Percentiles rank a stretch among this genome's conserved stretches.
These are phyloP conservation scores for Cymbidium sinense DNA, from an alignment of 106 monocot species.

Conservation along the genomic window DNA sequence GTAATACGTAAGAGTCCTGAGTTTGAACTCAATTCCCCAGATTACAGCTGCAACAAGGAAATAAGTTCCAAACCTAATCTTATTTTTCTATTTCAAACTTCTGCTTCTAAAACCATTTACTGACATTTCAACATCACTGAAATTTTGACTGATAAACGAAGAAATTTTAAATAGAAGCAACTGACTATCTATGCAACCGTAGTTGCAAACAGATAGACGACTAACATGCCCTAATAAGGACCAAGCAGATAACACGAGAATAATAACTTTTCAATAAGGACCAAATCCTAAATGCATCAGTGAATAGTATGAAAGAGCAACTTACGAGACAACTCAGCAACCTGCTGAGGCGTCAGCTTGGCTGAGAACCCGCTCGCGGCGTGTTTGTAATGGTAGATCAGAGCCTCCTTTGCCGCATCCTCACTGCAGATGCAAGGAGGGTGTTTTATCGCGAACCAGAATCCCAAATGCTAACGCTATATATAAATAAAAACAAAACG, in stretches of 20 bases:
- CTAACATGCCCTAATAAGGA: neutral
- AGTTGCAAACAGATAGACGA: too few species aligned
- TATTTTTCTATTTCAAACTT: too few species aligned
- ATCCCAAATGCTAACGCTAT: constrained; percentile 9
- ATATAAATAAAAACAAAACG: neutral
- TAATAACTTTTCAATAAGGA: neutral
- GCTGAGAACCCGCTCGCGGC: constrained; percentile 77
- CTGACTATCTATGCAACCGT: too few species aligned
- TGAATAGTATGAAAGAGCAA: neutral
- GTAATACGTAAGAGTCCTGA: too few species aligned
- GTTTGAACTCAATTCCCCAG: too few species aligned
- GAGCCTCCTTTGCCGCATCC: constrained; percentile 70
- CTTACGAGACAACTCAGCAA: constrained; percentile 45
- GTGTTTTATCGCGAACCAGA: neutral
- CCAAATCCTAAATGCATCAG: neutral
- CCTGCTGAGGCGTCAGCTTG: constrained; percentile 66
- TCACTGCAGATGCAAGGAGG: constrained; percentile 4
- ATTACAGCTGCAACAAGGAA: too few species aligned
- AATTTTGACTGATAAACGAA: too few species aligned
- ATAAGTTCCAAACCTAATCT: too few species aligned
- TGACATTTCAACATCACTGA: too few species aligned
- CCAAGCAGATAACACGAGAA: neutral
- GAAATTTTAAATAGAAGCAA: too few species aligned
- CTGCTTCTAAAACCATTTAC: too few species aligned
- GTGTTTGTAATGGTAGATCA: constrained; percentile 67